A percentile compares a stretch with the other conserved stretches of the same genome.
phyloP scores from a whole-genome alignment of 1,284 basidiomycete genomes.

The Cryptococcus wingfieldii region DNA sequence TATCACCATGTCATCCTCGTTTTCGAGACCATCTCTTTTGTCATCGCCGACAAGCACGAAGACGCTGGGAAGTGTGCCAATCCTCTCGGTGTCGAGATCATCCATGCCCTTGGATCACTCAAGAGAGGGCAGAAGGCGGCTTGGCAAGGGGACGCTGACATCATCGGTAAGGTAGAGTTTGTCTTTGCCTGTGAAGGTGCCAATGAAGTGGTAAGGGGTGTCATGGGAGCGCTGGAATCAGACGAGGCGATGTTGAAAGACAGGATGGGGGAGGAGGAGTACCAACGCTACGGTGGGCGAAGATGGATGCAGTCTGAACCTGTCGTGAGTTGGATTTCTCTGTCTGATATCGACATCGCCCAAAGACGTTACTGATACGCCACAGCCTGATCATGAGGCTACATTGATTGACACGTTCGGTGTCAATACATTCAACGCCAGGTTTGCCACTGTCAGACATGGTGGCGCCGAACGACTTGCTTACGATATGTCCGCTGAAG shows the following conservation, averaged over 20 bases:
- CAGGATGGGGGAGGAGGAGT: not conserved
- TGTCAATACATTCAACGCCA: constrained; percentile 10
- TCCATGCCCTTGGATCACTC: not conserved
- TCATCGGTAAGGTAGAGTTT: constrained; percentile 3
- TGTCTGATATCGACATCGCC: not conserved
- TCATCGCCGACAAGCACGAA: not conserved
- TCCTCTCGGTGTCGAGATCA: not conserved
- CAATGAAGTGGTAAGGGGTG: constrained; percentile 2
- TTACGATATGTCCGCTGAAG: not conserved
- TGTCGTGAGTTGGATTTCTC: not conserved
- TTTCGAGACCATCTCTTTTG: constrained; percentile 10
- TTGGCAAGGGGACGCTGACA: not conserved
- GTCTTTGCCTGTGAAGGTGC: constrained; percentile 14
- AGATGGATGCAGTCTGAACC: constrained; percentile 4
- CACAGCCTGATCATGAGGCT: not conserved
- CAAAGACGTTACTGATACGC: not conserved
- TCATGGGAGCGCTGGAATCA: not conserved
- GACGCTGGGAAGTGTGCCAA: not conserved
- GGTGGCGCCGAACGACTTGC: not conserved
- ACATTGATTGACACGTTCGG: constrained; percentile 3
- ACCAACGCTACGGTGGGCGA: constrained; percentile 1
- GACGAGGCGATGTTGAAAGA: not conserved
- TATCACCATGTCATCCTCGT: constrained; percentile 13
- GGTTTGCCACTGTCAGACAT: constrained; percentile 4
- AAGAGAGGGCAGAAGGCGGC: not conserved